Conservation (phyloP, 1,284 basidiomycete species). For the Austropuccinia psidii region DNA sequence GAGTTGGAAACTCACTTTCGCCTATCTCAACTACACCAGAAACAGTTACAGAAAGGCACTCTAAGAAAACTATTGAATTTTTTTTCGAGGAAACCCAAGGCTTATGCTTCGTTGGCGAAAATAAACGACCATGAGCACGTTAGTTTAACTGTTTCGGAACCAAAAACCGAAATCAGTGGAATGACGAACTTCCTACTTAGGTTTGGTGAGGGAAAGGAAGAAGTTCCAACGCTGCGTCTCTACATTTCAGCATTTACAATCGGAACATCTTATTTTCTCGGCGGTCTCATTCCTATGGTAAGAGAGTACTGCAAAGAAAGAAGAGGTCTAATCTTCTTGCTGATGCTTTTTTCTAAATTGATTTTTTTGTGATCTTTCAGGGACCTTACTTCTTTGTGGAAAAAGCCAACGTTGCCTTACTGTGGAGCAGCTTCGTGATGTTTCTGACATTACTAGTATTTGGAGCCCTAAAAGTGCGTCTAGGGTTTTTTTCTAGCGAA, state of each 20-base stretch:
- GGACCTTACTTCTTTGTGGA: constrained; percentile 82
- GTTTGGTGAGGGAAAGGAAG: constrained; percentile 84
- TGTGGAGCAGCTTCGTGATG: constrained; percentile 29
- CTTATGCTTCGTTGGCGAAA: not conserved
- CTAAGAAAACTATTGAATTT: not conserved
- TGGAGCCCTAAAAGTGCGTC: constrained; percentile 29
- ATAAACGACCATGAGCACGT: not conserved
- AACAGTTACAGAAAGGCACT: not conserved
- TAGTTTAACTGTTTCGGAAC: not conserved
- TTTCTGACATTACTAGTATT: constrained; percentile 22
- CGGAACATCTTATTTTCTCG: constrained; percentile 74
- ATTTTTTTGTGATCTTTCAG: constrained; percentile 47
- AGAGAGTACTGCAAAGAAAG: not conserved
- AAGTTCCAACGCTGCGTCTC: constrained; percentile 61
- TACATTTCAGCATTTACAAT: constrained; percentile 89
- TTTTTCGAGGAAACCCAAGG: not conserved
- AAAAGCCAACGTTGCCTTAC: constrained; percentile 49
- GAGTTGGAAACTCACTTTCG: constrained; percentile 3
- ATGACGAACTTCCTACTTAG: constrained; percentile 84
- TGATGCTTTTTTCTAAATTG: not conserved
- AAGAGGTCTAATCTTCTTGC: not conserved
- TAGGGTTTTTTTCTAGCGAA: not conserved
- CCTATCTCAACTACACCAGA: not conserved
- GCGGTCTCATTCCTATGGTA: constrained; percentile 60
- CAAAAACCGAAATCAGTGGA: constrained; percentile 54